phyloP scores from a whole-genome alignment of 2,329 filamentous ascomycete genomes.

The Trichoderma cornu-damae region DNA sequence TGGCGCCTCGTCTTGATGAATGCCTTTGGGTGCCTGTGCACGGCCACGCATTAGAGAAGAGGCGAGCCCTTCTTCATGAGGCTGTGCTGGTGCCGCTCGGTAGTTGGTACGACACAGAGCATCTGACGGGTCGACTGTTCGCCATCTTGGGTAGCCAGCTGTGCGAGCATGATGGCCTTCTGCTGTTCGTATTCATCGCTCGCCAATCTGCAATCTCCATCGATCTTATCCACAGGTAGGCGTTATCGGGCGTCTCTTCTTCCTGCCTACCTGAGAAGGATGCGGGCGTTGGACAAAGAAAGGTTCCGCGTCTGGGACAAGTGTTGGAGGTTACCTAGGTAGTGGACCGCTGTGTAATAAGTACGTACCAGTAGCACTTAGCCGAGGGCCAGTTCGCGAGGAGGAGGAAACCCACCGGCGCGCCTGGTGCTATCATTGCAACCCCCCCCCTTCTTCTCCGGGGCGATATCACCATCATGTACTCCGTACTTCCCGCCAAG shows the following conservation, averaged over 20 bases:
- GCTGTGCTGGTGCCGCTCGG: background rate
- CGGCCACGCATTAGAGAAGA: background rate
- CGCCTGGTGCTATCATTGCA: background rate
- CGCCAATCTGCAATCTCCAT: constrained; percentile 18
- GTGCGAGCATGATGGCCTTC: background rate
- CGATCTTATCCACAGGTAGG: constrained; percentile 9
- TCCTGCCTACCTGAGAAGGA: background rate
- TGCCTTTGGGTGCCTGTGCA: too few species aligned
- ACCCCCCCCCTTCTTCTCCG: too few species aligned
- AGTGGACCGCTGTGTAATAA: background rate
- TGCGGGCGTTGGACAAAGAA: background rate
- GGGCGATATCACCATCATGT: too few species aligned
- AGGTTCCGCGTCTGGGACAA: constrained; percentile 8
- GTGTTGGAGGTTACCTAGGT: background rate
- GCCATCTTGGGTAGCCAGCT: background rate
- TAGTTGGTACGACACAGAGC: background rate
- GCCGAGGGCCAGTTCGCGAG: constrained; percentile 8
- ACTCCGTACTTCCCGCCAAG: too few species aligned
- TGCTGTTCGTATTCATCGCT: constrained; percentile 3
- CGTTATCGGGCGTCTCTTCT: constrained; percentile 7
- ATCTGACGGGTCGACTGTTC: background rate
- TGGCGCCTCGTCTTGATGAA: background rate
- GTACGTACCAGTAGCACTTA: background rate
- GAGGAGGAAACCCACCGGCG: background rate
- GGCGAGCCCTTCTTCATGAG: background rate